Percentiles rank a stretch among this genome's conserved stretches.
These are phyloP conservation scores for Pyrenochaeta sp. DNA, from an alignment of 2,329 filamentous ascomycete species.

Conservation along the genomic window DNA sequence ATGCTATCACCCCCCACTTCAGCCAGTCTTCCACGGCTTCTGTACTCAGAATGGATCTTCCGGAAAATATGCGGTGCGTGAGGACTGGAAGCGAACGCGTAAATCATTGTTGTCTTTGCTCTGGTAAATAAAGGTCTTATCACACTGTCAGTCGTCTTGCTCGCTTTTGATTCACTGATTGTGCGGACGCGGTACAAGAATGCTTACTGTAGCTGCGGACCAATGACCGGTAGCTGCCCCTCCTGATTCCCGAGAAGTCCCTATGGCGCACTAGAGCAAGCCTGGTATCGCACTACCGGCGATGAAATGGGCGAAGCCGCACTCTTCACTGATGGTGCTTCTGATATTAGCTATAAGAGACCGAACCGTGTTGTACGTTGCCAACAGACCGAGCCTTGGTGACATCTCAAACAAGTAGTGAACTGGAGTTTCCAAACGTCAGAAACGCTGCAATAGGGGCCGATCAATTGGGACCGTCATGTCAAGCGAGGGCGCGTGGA, in stretches of 20 bases:
- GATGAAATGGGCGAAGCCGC: not conserved
- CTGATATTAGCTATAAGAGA: not conserved
- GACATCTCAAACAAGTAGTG: not conserved
- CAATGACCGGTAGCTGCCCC: not conserved
- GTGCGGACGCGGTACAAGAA: not conserved
- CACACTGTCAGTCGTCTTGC: not conserved
- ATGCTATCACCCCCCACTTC: not conserved
- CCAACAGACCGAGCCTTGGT: not conserved
- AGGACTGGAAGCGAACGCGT: not conserved
- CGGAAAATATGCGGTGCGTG: not conserved
- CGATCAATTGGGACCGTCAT: not conserved
- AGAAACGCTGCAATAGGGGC: not conserved
- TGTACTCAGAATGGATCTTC: not conserved
- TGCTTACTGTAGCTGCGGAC: not conserved
- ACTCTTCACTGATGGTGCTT: not conserved
- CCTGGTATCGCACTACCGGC: not conserved
- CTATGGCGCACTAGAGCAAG: not conserved
- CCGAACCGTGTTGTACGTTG: not conserved
- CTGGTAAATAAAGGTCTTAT: not conserved
- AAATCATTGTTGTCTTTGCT: not conserved
- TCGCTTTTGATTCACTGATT: not conserved
- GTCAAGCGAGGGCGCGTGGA: slow-evolving; percentile 2
- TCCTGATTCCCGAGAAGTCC: too few species aligned
- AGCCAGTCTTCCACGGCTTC: not conserved
- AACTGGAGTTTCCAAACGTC: not conserved